Percentiles rank a stretch among this genome's conserved stretches.
phyloP scores from a whole-genome alignment of 805 yeast genomes.

The Hanseniaspora mollemarum region DNA sequence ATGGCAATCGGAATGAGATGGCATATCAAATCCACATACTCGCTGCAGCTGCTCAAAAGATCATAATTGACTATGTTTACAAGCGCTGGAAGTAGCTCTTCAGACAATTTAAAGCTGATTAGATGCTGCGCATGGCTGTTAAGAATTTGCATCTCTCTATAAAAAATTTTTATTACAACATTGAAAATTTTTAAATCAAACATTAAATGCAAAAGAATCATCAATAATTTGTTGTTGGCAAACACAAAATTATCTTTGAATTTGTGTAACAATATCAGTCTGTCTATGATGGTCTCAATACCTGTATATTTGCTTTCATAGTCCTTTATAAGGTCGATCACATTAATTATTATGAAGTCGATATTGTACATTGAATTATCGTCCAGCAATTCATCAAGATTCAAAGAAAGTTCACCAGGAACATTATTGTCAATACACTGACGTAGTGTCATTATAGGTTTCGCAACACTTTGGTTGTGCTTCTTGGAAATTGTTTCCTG shows the following conservation, averaged over 20 bases:
- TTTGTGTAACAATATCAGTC: constrained; percentile 3
- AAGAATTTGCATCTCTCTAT: constrained; percentile 9
- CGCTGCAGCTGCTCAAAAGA: constrained; percentile 1
- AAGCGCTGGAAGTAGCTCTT: not conserved
- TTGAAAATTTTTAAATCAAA: constrained; percentile 4
- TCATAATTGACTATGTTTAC: not conserved
- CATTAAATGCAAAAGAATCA: constrained; percentile 4
- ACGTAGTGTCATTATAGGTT: not conserved
- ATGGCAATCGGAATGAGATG: not conserved
- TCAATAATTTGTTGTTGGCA: constrained; percentile 11
- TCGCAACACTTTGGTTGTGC: no score
- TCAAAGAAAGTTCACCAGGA: not conserved
- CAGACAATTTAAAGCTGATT: not conserved
- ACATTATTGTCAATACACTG: not conserved
- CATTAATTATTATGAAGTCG: constrained; percentile 12
- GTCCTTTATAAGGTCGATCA: constrained; percentile 4
- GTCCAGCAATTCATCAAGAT: constrained; percentile 3
- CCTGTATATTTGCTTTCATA: not conserved
- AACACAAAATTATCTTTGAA: constrained; percentile 7
- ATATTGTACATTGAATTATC: constrained; percentile 9
- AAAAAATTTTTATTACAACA: constrained; percentile 7
- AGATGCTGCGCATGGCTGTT: not conserved
- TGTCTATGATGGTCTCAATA: not conserved
- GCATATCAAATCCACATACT: not conserved
- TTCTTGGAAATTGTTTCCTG: no score